Base-by-base conservation (phyloP, 495 filamentous ascomycete species). In the Penicillium silybi region DNA sequence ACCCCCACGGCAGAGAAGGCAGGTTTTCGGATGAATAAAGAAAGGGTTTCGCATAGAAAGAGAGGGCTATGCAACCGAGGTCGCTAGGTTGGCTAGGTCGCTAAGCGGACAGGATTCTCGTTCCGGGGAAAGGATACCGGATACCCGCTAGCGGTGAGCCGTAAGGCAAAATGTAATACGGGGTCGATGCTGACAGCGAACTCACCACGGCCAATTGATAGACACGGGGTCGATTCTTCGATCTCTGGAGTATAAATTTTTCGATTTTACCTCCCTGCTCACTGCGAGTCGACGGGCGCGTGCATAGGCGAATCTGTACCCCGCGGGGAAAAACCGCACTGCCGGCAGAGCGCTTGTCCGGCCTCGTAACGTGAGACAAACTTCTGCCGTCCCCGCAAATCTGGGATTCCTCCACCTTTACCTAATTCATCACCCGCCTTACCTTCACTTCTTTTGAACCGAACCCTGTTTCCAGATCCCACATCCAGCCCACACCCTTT, bases 281-380 rank as follows among this genome's bases (percentile, higher is more conserved):
- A 13, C 6, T 16, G 34, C 34, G 5, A 11, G 6, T 25, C 3
- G 41, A 23, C 18, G 17, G 18, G 16, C 23, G n/a, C 45, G 16
- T 27, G 46, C 49, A 48, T 39, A 20, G 46, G 13, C 39, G 52
- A 7, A 37, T 20, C 27, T 8, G 41, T 52, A 50, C 60, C 64
- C 64, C 64, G 61, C 64, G 64, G 64, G 64, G 64, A 59, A 57
- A 57, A 57, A 45, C 32, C 48, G 46, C 35, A 54, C 27, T 47
- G 29, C 57, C 61, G 64, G 64, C 46, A 49, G 61, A 67, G 52
- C 19, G 41, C 53, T 64, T 57, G 26, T 55, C 64, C 64, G 64
- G 26, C 22, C 11, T 3, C 17, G 22, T 53, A 40, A 48, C 6
- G 23, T 32, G 11, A 32, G 1, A 32, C 9, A 32, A 11, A 32